Evolutionary conservation across 164 flowering plant genomes (phyloP).

Genomic region (Magnolia sinica): DNA sequence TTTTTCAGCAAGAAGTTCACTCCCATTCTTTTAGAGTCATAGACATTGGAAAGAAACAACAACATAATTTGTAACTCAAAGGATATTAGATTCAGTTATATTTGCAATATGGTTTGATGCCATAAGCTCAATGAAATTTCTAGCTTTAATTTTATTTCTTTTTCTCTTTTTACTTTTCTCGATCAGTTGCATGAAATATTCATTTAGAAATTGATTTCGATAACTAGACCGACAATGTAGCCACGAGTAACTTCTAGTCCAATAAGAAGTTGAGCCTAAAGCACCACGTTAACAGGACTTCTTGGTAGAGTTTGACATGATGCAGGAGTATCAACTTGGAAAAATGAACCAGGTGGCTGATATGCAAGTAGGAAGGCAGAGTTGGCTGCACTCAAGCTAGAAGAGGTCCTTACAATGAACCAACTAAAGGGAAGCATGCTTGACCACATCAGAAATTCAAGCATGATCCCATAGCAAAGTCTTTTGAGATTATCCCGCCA

Average conservation of each 20-base stretch:
- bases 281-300: background rate
- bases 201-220: no score
- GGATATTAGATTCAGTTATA: no score
- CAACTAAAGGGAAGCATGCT: background rate
- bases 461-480: no score
- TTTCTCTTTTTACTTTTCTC: no score
- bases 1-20: background rate
- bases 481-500: no score
- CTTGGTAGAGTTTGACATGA: background rate
- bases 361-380: background rate
- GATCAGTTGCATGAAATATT: no score
- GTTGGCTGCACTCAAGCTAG: background rate
- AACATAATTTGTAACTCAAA: no score
- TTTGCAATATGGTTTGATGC: no score
- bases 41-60: no score
- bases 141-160: no score
- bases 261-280: background rate
- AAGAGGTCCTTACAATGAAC: background rate
- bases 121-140: no score
- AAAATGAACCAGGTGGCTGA: background rate
- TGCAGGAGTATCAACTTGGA: no score
- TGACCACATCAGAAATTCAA: background rate
- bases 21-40: background rate
- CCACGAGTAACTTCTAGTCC: background rate
- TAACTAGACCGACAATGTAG: background rate